These are phyloP conservation scores for Nannizziopsis arthrosporioides DNA, from an alignment of 2,329 filamentous ascomycete species.

Conservation along the genomic window DNA sequence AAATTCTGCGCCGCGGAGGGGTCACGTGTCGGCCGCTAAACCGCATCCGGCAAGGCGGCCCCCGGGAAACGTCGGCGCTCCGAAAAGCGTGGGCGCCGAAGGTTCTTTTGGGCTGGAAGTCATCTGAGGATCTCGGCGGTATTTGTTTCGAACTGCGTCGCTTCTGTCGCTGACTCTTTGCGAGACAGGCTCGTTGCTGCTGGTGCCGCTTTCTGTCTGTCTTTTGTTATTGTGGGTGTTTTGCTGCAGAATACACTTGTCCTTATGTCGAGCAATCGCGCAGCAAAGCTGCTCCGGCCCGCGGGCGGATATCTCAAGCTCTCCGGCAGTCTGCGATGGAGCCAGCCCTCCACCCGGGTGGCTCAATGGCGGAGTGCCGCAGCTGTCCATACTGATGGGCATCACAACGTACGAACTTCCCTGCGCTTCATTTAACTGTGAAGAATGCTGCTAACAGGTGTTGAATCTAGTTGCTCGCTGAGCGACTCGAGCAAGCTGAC, in stretches of 20 bases:
- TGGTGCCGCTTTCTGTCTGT: background rate
- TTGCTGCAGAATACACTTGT: background rate
- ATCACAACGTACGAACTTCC: slow-evolving; percentile 29
- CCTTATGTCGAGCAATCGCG: slow-evolving; percentile 29
- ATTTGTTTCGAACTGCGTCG: too few relatives aligned
- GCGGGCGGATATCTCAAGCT: slow-evolving; percentile 24
- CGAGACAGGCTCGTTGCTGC: background rate
- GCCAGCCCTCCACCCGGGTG: slow-evolving; percentile 17
- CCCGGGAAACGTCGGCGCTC: slow-evolving; percentile 1
- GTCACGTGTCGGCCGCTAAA: slow-evolving; percentile 10
- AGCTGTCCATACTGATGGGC: slow-evolving; percentile 29
- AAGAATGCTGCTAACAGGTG: slow-evolving; percentile 7
- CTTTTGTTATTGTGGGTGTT: background rate
- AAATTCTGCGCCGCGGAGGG: slow-evolving; percentile 7
- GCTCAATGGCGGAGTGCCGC: slow-evolving; percentile 30
- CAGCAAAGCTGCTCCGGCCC: slow-evolving; percentile 24
- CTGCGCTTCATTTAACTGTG: background rate
- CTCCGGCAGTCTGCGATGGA: slow-evolving; percentile 15
- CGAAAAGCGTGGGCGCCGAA: too few relatives aligned
- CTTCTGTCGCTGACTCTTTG: background rate
- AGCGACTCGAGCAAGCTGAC: slow-evolving; percentile 71
- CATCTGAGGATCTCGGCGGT: background rate
- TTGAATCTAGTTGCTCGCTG: slow-evolving; percentile 58
- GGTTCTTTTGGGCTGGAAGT: slow-evolving; percentile 2
- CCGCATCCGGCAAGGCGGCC: background rate